Evolutionary conservation across 2,329 filamentous ascomycete species (phyloP), one percentile per base, ranked within the genome.

Genomic region (Microascus cirrosus): DNA sequence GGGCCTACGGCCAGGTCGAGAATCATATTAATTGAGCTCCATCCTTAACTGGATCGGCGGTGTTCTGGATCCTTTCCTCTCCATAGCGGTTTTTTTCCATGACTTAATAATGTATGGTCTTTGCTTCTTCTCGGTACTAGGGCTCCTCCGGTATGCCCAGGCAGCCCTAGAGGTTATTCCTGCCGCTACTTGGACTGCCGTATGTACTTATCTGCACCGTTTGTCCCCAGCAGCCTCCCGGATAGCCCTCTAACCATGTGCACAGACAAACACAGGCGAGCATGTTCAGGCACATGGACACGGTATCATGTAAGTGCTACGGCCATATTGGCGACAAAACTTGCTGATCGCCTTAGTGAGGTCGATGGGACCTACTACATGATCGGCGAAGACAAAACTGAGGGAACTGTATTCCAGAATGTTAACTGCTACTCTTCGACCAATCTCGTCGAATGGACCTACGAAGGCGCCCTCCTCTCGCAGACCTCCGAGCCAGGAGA

Each of bases 381-480:
- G 70, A 80, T 87, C 36, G 86, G 86, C 18, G 85, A 89, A 66
- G 85, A 88, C 70, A 87, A 88, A 67, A 80, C 81, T 1, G 70
- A 79, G n/a, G 83, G 84, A 25, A 77, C 73, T 1, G 69, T 73
- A 0, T 88, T 87, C 67, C 78, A 82, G 59, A 83, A 83, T 56
- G 73, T 88, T 62, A 87, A 86, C 66, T 88, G 85, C 69, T 88
- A 87, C 67, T 81, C 80, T 0, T 85, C 81, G 15, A 74, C 73
- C 13, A 70, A 88, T 66, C 74, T 88, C 0, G 78, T 85, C 0
- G 76, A 84, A 62, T 88, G 85, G 85, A 80, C 72, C 0, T 83
- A 81, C 59, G 80, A 78, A 36, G 80, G 80, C 13, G 78, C 82
- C 0, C 71, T 87, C 0, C 71, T 89, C 1, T 80, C 79, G 0